Conservation (phyloP, 164 flowering plant species). For the Umbellularia californica region DNA sequence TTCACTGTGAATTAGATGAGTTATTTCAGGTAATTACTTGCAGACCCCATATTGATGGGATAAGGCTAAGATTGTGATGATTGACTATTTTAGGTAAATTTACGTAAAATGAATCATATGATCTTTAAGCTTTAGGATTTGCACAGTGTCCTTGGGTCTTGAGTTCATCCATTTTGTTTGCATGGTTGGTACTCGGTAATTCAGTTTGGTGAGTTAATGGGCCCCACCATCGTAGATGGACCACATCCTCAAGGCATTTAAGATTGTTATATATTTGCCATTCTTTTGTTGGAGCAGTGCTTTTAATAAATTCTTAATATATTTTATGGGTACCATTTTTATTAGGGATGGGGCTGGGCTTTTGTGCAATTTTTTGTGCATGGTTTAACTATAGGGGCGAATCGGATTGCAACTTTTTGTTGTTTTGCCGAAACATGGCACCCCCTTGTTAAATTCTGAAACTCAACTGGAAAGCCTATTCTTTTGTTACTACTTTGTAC, state of each 20-base stretch:
- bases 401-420: background rate
- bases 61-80: background rate
- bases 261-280: too few species aligned
- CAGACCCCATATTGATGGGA: too few species aligned
- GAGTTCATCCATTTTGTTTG: too few species aligned
- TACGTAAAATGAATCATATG: background rate
- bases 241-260: too few species aligned
- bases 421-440: background rate
- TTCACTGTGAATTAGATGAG: constrained; percentile 79
- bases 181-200: background rate
- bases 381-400: background rate
- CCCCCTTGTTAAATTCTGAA: background rate
- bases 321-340: too few species aligned
- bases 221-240: too few species aligned
- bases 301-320: too few species aligned
- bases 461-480: background rate
- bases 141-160: background rate
- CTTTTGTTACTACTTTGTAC: background rate
- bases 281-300: too few species aligned
- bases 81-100: too few species aligned
- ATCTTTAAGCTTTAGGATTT: background rate
- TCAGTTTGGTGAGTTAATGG: background rate
- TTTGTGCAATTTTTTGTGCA: too few species aligned
- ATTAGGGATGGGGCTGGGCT: too few species aligned
- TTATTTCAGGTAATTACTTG: constrained; percentile 60